Conservation (phyloP, 495 filamentous ascomycete species). For the Aspergillus nidulans region DNA sequence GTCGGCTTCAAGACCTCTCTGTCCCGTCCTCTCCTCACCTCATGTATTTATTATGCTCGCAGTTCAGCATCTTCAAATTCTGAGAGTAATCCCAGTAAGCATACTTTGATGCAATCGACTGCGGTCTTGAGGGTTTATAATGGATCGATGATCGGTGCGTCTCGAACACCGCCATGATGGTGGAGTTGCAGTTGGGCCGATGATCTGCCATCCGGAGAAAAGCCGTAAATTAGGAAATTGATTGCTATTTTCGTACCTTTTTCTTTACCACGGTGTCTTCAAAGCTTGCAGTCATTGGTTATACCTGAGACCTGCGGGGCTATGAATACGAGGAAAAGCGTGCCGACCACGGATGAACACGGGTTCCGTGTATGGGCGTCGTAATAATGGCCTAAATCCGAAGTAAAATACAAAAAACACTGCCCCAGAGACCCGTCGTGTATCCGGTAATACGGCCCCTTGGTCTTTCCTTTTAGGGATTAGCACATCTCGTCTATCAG, state of each 20-base stretch:
- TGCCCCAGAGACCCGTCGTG: neutral
- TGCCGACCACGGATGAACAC: neutral
- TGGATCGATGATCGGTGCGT: neutral
- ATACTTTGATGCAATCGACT: no score
- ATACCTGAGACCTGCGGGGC: neutral
- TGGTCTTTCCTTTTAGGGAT: constrained; percentile 14
- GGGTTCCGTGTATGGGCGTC: neutral
- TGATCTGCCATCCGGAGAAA: neutral
- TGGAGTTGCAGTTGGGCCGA: neutral
- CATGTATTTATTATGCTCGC: neutral
- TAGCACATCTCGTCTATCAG: constrained; percentile 38
- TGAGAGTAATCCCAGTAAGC: no score
- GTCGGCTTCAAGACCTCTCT: neutral
- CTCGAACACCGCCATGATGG: neutral
- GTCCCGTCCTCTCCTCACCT: neutral
- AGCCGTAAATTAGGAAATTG: neutral
- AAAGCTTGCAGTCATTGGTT: neutral
- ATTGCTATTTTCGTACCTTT: neutral
- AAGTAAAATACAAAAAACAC: constrained; percentile 4
- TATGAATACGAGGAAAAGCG: constrained; percentile 3
- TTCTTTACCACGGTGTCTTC: neutral
- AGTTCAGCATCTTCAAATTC: neutral
- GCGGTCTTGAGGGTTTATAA: neutral
- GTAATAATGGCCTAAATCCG: neutral
- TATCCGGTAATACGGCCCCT: constrained; percentile 4